Base-by-base conservation (phyloP, 2,329 filamentous ascomycete genomes). In the Mycosphaerelloides madeirae region DNA sequence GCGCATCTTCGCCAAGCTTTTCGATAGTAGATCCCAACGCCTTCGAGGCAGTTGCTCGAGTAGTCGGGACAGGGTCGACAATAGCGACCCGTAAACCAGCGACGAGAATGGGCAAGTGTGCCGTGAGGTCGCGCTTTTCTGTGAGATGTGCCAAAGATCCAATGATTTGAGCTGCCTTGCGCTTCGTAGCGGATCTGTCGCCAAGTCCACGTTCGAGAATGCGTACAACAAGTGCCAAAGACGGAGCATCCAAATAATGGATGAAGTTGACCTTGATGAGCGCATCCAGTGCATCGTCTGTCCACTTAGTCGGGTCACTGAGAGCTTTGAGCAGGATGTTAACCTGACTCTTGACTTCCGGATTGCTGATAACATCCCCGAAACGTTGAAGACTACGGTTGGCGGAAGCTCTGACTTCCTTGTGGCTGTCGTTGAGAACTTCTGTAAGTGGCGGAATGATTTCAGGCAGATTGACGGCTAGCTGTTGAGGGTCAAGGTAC, bases 181-280 rank as follows among this genome's bases (percentile, higher is more conserved):
- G 81, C 71, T 98, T 98, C 8, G 93, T 98, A 52, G 85, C 86
- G 45, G 94, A 98, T 38, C 94, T 79, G 63, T 96, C 93, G 43
- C 82, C 82, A 31, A 98, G 73, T 47, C 93, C 93, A 64, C 94
- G 86, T 68, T 98, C 90, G 29, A 98, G 75, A 57, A 98, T 97
- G 52, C 93, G 87, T 36, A 93, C 94, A 52, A 98, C 88, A 41
- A 98, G 78, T 15, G 93, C 93, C 58, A 98, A 75, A 2, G 94
- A 98, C 4, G 93, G 93, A 1, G 94, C 87, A 67, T 98, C 93
- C n/a, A 98, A 78, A 63, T 97, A 98, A 69, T 98, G 93, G 12
- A 96, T 83, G 64, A 98, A 98, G 38, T 89, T 89, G n/a, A 98
- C 87, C 70, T 95, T 96, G 73, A 98, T 96, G 46, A 98, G 78